phyloP scores from a whole-genome alignment of 805 yeast genomes.

The Teunomyces gatunensis region DNA sequence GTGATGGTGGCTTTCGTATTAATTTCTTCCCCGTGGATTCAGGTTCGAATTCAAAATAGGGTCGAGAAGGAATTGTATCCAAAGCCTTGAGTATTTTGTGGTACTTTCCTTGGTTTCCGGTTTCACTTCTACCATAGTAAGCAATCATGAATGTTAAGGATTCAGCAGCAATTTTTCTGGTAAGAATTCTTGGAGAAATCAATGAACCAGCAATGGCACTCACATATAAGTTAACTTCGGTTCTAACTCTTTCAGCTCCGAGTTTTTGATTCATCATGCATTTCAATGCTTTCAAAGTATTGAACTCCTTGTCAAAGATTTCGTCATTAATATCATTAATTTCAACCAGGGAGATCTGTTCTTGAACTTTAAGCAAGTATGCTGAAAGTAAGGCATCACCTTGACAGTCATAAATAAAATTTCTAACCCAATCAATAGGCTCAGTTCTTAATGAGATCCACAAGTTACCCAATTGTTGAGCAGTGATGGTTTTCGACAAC shows the following conservation, averaged over 20 bases:
- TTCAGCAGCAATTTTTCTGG: constrained; percentile 79
- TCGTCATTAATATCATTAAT: constrained; percentile 43
- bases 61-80: constrained; percentile 39
- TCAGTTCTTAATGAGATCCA: constrained; percentile 94
- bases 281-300: constrained; percentile 73
- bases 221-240: constrained; percentile 43
- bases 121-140: constrained; percentile 23
- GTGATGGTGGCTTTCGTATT: constrained; percentile 36
- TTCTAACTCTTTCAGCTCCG: constrained; percentile 58
- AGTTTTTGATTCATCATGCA: constrained; percentile 64
- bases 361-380: constrained; percentile 50
- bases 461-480: constrained; percentile 72
- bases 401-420: constrained; percentile 66
- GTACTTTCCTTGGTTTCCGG: constrained; percentile 42
- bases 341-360: constrained; percentile 34
- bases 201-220: constrained; percentile 70
- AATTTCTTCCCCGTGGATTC: constrained; percentile 21
- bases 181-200: constrained; percentile 68
- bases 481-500: constrained; percentile 64
- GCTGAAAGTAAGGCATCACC: constrained; percentile 79
- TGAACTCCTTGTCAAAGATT: constrained; percentile 66
- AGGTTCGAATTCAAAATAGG: constrained; percentile 39
- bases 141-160: constrained; percentile 53
- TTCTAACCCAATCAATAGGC: constrained; percentile 74
- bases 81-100: constrained; percentile 56